Evolutionary conservation across 176 grass and related monocot species (phyloP), one percentile per base, ranked within the genome.

Genomic region (Aegilops sharonensis): DNA sequence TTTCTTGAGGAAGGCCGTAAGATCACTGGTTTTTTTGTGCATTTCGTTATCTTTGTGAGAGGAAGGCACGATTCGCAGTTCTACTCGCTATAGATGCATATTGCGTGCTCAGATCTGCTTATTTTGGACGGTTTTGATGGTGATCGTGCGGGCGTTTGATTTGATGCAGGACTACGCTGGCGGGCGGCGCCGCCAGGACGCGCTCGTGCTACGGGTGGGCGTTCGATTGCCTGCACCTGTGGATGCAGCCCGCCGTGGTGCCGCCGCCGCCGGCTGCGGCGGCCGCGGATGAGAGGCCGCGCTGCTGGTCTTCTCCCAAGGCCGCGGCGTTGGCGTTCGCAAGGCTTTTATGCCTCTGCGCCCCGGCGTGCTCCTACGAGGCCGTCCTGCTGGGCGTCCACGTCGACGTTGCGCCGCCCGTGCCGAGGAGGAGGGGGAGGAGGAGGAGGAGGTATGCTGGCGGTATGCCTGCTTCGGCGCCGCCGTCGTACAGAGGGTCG

Each of bases 301-400:
- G 76, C 64, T 87, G 72, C 73, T 86, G 85, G 75, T 77, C 88
- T 12, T 86, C 91, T 11, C 64, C 85, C 0, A 95, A 87, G 85
- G 88, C 83, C 25, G 47, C 66, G 1, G 89, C 83, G 11, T 66
- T 77, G 8, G 89, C 87, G 15, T 64, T 93, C 24, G 86, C 91
- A 11, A 61, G 87, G 63, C 11, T n/a, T 31, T 84, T 87, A 8
- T 93, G 95, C 59, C 23, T 89, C 11, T 91, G 89, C 34, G 68
- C 84, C 0, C 88, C 91, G 1, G 72, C 87, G 50, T 95, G 91
- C 62, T 84, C 95, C 39, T 87, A 90, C 76, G 85, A 72, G 6
- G 89, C 83, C 15, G 76, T 80, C 31, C 85, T 81, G 9, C 39
- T 88, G n/a, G 85, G 63, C 15, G 62, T 36, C 45, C 89, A 91